A percentile compares a stretch with the other conserved stretches of the same genome.
Evolutionary conservation across 805 yeast species (phyloP).

Genomic region (Candida railenensis): DNA sequence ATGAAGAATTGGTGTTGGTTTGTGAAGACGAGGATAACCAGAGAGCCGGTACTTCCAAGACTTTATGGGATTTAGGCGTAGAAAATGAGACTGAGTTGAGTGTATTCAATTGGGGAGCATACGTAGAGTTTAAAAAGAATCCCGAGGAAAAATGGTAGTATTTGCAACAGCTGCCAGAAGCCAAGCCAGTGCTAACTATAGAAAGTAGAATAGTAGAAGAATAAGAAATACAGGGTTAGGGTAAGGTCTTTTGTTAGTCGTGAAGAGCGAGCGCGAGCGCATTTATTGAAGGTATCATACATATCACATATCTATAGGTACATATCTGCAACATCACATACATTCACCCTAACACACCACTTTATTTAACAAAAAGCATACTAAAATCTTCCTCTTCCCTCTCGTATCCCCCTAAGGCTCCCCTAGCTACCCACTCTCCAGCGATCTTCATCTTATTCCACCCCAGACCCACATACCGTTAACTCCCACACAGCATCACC

Average conservation of each 20-base stretch:
- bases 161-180: background rate
- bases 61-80: constrained; percentile 39
- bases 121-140: constrained; percentile 65
- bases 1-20: constrained; percentile 62
- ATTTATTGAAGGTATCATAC: too few species aligned
- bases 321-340: too few species aligned
- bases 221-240: too few species aligned
- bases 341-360: too few species aligned
- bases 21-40: constrained; percentile 16
- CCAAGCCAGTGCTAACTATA: background rate
- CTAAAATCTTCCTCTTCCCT: too few species aligned
- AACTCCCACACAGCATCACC: too few species aligned
- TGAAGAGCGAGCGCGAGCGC: too few species aligned
- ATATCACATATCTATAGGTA: too few species aligned
- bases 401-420: too few species aligned
- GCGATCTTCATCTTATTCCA: background rate
- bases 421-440: background rate
- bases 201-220: background rate
- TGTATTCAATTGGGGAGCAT: constrained; percentile 67
- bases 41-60: constrained; percentile 13
- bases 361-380: too few species aligned
- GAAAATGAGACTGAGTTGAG: constrained; percentile 93
- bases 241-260: too few species aligned
- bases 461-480: too few species aligned
- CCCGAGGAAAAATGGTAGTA: constrained; percentile 90